Conservation (phyloP, 306 rosid genomes). For the Vigna mungo region DNA sequence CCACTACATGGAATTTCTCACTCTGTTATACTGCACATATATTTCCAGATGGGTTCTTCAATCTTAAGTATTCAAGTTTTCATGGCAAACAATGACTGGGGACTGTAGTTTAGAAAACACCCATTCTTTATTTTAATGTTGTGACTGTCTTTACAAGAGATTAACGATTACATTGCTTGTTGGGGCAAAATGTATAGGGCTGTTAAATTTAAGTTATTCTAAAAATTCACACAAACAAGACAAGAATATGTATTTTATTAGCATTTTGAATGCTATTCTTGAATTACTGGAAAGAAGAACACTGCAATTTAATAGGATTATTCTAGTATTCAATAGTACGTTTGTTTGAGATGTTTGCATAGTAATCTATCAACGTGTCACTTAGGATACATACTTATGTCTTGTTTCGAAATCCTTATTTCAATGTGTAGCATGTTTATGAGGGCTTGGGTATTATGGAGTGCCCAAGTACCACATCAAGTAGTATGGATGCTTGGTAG, state of each 20-base stretch:
- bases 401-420: constrained; percentile 35
- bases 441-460: too few relatives aligned
- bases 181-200: neutral
- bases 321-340: constrained; percentile 21
- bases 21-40: constrained; percentile 1
- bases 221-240: constrained; percentile 2
- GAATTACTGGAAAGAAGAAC: constrained; percentile 27
- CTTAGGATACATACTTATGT: neutral
- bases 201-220: constrained; percentile 5
- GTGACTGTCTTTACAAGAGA: neutral
- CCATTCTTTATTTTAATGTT: constrained; percentile 1
- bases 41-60: constrained; percentile 22
- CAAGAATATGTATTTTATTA: constrained; percentile 12
- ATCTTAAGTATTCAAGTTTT: constrained; percentile 27
- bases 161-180: constrained; percentile 1
- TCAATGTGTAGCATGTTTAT: neutral
- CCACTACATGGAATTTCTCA: constrained; percentile 26
- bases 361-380: neutral
- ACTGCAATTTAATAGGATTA: constrained; percentile 18
- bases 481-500: too few relatives aligned
- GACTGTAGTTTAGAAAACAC: neutral
- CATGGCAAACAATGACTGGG: constrained; percentile 10
- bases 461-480: too few relatives aligned
- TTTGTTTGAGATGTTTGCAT: constrained; percentile 15
- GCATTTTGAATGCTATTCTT: constrained; percentile 28